Evolutionary conservation across 495 filamentous ascomycete genomes (phyloP).

Genomic region (Lophium mytilinum): DNA sequence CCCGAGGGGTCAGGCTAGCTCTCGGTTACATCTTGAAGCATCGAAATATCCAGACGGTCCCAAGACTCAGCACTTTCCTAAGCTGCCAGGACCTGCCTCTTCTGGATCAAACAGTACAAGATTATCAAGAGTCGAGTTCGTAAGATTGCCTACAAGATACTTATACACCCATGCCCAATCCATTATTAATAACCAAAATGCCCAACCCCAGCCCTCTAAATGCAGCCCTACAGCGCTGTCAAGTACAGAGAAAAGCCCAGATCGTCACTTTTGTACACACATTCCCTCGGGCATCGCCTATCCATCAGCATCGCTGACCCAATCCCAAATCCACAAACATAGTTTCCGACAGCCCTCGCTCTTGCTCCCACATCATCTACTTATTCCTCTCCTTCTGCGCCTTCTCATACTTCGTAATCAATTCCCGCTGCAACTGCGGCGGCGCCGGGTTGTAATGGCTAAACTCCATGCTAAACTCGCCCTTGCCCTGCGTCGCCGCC

Average conservation of each 20-base stretch:
- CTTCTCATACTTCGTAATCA: slow-evolving; percentile 82
- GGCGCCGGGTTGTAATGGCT: slow-evolving; percentile 86
- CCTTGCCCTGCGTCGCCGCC: slow-evolving; percentile 95
- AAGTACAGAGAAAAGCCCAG: neutral
- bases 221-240: neutral
- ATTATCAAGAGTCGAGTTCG: neutral
- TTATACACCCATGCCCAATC: neutral
- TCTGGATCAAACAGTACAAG: neutral
- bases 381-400: slow-evolving; percentile 68
- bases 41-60: neutral
- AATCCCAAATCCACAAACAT: neutral
- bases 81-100: neutral
- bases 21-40: neutral
- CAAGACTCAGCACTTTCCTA: neutral
- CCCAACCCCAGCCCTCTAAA: slow-evolving; percentile 1
- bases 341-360: too few relatives aligned
- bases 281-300: neutral
- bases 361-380: slow-evolving; percentile 29
- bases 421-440: slow-evolving; percentile 85
- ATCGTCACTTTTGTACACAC: neutral
- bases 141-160: neutral
- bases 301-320: neutral
- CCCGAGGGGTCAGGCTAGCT: too few relatives aligned
- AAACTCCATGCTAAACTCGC: slow-evolving; percentile 99
- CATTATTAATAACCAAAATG: neutral